Base-by-base conservation (phyloP, 2,329 filamentous ascomycete genomes). In the Akanthomyces lecanii region DNA sequence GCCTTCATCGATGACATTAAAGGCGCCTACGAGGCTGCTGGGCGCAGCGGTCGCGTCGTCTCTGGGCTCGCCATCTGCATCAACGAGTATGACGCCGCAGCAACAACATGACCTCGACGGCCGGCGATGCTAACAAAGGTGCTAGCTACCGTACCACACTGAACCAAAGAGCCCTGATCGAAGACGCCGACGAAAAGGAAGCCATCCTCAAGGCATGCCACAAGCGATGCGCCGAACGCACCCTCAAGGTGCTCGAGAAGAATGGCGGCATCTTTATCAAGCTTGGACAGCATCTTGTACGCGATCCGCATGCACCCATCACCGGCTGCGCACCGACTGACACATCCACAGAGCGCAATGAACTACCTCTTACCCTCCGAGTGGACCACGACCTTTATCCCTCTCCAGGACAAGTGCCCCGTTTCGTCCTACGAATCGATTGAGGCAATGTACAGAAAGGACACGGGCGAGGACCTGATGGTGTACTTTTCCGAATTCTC, bases 241-340 rank as follows among this genome's bases (percentile, higher is more conserved):
- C 95, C 1, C 79, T 98, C 48, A 84, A 83, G 63, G 93, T 96
- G 1, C 79, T 98, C 67, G 95, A 99, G 81, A 92, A 91, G 81
- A 98, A 97, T 75, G 95, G 96, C 30, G 96, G 94, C 33, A 97
- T 99, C 66, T 99, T 98, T 70, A 98, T 99, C 74, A 99, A 99
- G 77, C 80, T 99, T 45, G 95, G 95, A 8, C 95, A 99, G 71
- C 95, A 99, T 77, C 76, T 99, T 76, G 87, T 88, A 80, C 48
- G 77, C 10, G 28, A 56, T 48, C 8, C 18, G n/a, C 25, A 18
- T 33, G n/a, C 11, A 30, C 12, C 18, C 28, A n/a, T n/a, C 25
- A 1, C 30, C 5, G 8, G 50, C 53, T 63, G 8, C 21, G 38
- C 28, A 18, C 40, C 23, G 44, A 54, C 71, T 74, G 64, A 77